Conservation (phyloP, 495 filamentous ascomycete genomes). For the Filosporella fistucella region DNA sequence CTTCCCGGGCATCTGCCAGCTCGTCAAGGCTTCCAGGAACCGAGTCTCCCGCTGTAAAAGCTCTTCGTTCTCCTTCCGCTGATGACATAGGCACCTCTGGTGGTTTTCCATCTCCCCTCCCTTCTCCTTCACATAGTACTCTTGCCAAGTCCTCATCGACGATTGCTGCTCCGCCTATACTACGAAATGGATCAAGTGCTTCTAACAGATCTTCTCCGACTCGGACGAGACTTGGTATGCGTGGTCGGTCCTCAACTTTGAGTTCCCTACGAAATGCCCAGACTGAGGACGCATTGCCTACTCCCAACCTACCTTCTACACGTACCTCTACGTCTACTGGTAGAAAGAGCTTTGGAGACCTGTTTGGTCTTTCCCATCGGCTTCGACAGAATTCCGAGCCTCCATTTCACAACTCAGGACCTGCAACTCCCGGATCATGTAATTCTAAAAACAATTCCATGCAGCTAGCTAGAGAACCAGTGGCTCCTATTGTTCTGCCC, state of each 20-base stretch:
- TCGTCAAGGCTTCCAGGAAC: conserved; percentile 13
- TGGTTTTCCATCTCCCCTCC: conserved; percentile 42
- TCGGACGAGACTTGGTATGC: conserved; percentile 45
- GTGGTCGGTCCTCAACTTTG: conserved; percentile 85
- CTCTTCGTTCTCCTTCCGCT: conserved; percentile 13
- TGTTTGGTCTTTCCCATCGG: conserved; percentile 69
- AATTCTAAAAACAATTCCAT: conserved; percentile 71
- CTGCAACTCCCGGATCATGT: conserved; percentile 59
- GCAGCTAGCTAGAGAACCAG: conserved; percentile 50
- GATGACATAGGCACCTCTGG: conserved; percentile 16
- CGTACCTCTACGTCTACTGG: conserved; percentile 80
- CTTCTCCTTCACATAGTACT: conserved; percentile 51
- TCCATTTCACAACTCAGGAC: conserved; percentile 52
- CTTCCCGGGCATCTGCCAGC: conserved; percentile 43
- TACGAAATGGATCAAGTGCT: conserved; percentile 58
- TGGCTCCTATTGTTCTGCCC: conserved; percentile 68
- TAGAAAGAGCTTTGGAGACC: conserved; percentile 83
- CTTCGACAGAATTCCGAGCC: conserved; percentile 75
- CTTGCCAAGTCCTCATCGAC: conserved; percentile 36
- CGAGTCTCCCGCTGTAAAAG: conserved; percentile 14
- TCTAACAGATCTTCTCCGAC: conserved; percentile 73
- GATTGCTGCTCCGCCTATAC: conserved; percentile 48
- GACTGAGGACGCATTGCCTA: conserved; percentile 53
- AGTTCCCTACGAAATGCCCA: conserved; percentile 60
- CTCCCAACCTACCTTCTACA: conserved; percentile 48